Conservation (phyloP, 2,329 filamentous ascomycete genomes). For the Elsinoe necatrix region DNA sequence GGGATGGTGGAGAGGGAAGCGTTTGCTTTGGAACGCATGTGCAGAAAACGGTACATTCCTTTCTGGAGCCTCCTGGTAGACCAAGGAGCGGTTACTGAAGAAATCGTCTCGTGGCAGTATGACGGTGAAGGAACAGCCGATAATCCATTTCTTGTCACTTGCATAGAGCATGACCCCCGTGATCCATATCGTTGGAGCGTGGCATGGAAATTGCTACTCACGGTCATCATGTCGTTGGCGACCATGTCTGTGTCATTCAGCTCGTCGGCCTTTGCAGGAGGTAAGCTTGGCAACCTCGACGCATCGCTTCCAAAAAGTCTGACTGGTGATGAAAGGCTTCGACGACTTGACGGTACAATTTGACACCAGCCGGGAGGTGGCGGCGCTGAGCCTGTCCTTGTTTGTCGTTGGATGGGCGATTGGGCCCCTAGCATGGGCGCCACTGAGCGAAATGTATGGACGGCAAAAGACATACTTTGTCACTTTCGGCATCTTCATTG, state of each 20-base stretch:
- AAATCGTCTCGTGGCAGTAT: constrained; percentile 28
- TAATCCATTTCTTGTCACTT: constrained; percentile 58
- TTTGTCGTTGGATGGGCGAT: constrained; percentile 57
- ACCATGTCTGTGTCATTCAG: constrained; percentile 62
- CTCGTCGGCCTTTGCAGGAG: constrained; percentile 58
- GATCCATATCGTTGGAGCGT: constrained; percentile 56
- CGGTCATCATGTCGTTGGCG: constrained; percentile 54
- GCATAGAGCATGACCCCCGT: constrained; percentile 56
- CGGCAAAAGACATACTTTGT: constrained; percentile 31
- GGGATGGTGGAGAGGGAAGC: too few relatives aligned
- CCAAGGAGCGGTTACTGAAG: constrained; percentile 29
- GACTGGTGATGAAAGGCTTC: constrained; percentile 23
- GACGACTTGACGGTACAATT: constrained; percentile 49
- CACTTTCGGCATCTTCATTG: constrained; percentile 32
- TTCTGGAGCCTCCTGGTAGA: constrained; percentile 14
- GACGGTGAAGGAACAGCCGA: constrained; percentile 50
- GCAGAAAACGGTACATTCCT: too few relatives aligned
- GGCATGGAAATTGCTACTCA: constrained; percentile 57
- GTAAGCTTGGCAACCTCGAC: constrained; percentile 23
- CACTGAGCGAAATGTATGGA: constrained; percentile 53
- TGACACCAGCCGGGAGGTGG: constrained; percentile 43
- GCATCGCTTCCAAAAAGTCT: too few relatives aligned
- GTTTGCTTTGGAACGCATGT: too few relatives aligned
- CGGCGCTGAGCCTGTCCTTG: constrained; percentile 54
- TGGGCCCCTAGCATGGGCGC: constrained; percentile 53